Percentiles rank a stretch among this genome's conserved stretches.
These are phyloP conservation scores for Phallus indusiatus DNA, from an alignment of 768 basidiomycete genomes.

Conservation along the genomic window DNA sequence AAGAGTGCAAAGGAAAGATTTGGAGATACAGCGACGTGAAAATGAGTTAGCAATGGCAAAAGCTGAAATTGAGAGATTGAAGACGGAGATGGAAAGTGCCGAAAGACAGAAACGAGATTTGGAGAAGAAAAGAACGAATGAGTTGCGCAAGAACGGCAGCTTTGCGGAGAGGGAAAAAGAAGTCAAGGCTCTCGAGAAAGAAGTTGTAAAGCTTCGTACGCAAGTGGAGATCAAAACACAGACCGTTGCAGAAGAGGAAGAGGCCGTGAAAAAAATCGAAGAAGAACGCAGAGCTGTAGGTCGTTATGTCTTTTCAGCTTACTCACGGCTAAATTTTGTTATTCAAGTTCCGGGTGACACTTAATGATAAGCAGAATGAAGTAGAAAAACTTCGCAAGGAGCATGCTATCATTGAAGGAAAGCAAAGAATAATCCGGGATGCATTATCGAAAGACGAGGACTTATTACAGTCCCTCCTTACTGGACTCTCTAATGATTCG, in stretches of 20 bases:
- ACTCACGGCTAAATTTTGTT: not conserved
- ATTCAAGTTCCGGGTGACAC: constrained; percentile 43
- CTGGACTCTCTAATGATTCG: constrained; percentile 71
- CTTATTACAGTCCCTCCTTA: constrained; percentile 89
- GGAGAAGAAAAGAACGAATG: constrained; percentile 68
- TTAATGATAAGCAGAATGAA: constrained; percentile 50
- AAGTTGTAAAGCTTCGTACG: constrained; percentile 70
- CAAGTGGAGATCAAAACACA: constrained; percentile 76
- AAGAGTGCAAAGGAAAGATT: constrained; percentile 44
- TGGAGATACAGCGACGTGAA: constrained; percentile 42
- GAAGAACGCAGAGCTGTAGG: constrained; percentile 55
- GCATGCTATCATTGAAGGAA: constrained; percentile 58
- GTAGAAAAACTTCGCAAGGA: constrained; percentile 44
- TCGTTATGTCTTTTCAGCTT: not conserved
- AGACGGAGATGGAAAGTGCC: constrained; percentile 47
- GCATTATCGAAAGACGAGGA: constrained; percentile 73
- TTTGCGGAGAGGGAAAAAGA: constrained; percentile 77
- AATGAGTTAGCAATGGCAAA: constrained; percentile 38
- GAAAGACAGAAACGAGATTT: constrained; percentile 63
- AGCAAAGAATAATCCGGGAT: constrained; percentile 49
- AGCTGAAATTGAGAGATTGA: constrained; percentile 39
- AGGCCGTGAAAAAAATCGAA: constrained; percentile 40
- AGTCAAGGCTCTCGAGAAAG: constrained; percentile 69
- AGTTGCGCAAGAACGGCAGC: constrained; percentile 89
- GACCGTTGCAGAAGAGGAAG: constrained; percentile 72